Percentiles rank a stretch among this genome's conserved stretches.
phyloP scores from a whole-genome alignment of 495 filamentous ascomycete genomes.

The Hamigera avellanea region DNA sequence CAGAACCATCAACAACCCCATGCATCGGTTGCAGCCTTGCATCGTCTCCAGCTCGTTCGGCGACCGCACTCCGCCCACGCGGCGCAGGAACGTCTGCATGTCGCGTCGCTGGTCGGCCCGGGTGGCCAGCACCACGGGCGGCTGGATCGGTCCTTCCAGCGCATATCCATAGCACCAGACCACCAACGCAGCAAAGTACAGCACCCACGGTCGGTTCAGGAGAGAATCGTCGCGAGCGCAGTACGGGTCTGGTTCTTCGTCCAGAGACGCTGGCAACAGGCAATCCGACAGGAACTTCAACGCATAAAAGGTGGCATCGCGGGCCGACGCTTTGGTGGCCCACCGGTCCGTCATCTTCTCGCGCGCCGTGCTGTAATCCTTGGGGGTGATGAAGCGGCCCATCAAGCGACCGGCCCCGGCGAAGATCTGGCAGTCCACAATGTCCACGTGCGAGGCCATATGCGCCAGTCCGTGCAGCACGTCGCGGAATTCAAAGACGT shows the following conservation, averaged over 20 bases:
- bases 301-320: conserved; percentile 91
- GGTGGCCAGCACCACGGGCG: conserved; percentile 39
- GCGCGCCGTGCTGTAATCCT: conserved; percentile 70
- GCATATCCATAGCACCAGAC: conserved; percentile 96
- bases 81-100: conserved; percentile 68
- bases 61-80: conserved; percentile 61
- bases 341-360: conserved; percentile 79
- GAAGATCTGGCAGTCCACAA: conserved; percentile 96
- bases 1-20: conserved; percentile 72
- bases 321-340: conserved; percentile 84
- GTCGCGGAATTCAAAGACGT: conserved; percentile 73
- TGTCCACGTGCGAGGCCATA: conserved; percentile 96
- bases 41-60: conserved; percentile 72
- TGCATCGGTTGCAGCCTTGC: conserved; percentile 68
- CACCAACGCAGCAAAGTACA: conserved; percentile 85
- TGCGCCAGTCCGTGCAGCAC: conserved; percentile 90
- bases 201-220: conserved; percentile 91
- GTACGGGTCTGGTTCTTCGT: conserved; percentile 31
- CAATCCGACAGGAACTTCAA: conserved; percentile 77
- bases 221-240: conserved; percentile 82
- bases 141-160: conserved; percentile 63
- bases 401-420: conserved; percentile 75
- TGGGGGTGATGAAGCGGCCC: conserved; percentile 70
- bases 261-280: conserved; percentile 23
- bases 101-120: conserved; percentile 56